Percentiles rank a stretch among this genome's conserved stretches.
These are phyloP conservation scores for Hypoxylon lienhwacheense DNA, from an alignment of 495 filamentous ascomycete genomes.

Conservation along the genomic window DNA sequence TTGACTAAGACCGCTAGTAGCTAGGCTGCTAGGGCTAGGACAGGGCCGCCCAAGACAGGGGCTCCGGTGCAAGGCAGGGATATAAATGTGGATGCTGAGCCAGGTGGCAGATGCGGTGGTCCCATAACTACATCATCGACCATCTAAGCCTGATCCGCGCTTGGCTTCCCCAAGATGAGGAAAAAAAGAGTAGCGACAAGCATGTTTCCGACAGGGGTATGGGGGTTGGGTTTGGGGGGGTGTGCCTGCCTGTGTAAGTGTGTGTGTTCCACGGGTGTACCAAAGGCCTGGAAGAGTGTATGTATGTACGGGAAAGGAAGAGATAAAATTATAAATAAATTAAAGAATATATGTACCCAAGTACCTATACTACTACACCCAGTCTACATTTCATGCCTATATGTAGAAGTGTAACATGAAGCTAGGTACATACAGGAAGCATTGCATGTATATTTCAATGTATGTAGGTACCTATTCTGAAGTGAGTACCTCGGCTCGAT, in stretches of 20 bases:
- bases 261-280: conserved; percentile 26
- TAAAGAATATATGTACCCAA: no score
- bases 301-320: neutral
- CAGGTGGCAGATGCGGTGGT: conserved; percentile 36
- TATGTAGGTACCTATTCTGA: no score
- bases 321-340: conserved; percentile 13
- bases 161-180: conserved; percentile 38
- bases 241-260: no score
- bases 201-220: conserved; percentile 27
- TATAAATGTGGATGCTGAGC: conserved; percentile 26
- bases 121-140: conserved; percentile 39
- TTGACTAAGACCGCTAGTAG: conserved; percentile 28
- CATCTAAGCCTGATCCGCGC: conserved; percentile 33
- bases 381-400: no score
- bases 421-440: no score
- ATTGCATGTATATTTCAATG: no score
- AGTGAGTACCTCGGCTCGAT: no score
- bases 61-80: conserved; percentile 19
- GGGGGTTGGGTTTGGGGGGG: neutral
- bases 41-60: conserved; percentile 25
- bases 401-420: no score
- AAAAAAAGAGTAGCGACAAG: conserved; percentile 23
- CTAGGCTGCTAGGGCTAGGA: conserved; percentile 32
- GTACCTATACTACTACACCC: no score
- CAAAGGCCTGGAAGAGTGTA: conserved; percentile 35